These are phyloP conservation scores for Turritis glabra DNA, from an alignment of 345 rosid species.

Conservation along the genomic window DNA sequence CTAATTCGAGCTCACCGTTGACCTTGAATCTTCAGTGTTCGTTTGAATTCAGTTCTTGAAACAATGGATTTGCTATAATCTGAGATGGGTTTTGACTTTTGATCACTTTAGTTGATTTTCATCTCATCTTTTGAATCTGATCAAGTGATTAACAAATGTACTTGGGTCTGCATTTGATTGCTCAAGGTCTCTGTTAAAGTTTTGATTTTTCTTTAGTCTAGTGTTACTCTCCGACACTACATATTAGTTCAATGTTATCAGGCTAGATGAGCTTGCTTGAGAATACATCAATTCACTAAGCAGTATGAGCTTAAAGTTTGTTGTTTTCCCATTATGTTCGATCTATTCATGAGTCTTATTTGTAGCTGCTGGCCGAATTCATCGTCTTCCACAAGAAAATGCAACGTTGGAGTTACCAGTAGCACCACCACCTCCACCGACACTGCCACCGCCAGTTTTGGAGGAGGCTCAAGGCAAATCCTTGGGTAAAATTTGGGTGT, in stretches of 20 bases:
- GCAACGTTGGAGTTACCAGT: conserved; percentile 28
- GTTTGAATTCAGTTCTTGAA: neutral
- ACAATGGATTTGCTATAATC: neutral
- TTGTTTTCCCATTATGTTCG: neutral
- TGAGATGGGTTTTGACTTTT: conserved; percentile 23
- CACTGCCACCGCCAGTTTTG: conserved; percentile 19
- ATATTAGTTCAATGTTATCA: neutral
- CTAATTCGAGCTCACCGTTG: conserved; percentile 19
- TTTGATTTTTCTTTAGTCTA: neutral
- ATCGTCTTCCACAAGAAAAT: conserved; percentile 44
- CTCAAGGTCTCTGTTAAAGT: neutral
- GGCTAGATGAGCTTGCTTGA: conserved; percentile 2
- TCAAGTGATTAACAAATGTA: neutral
- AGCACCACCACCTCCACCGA: conserved; percentile 29
- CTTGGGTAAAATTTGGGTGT: conserved; percentile 67
- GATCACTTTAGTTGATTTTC: neutral
- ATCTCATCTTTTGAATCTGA: conserved; percentile 8
- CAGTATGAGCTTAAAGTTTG: neutral
- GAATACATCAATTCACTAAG: conserved; percentile 9
- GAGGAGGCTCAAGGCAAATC: conserved; percentile 34
- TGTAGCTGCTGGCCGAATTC: conserved; percentile 47
- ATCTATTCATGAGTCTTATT: conserved; percentile 22
- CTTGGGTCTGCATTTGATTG: conserved; percentile 28
- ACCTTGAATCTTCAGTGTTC: conserved; percentile 23
- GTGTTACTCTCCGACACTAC: neutral